A percentile compares a stretch with the other conserved stretches of the same genome.
Evolutionary conservation across 2,329 filamentous ascomycete species (phyloP).

Genomic region (Calonectria hongkongensis): DNA sequence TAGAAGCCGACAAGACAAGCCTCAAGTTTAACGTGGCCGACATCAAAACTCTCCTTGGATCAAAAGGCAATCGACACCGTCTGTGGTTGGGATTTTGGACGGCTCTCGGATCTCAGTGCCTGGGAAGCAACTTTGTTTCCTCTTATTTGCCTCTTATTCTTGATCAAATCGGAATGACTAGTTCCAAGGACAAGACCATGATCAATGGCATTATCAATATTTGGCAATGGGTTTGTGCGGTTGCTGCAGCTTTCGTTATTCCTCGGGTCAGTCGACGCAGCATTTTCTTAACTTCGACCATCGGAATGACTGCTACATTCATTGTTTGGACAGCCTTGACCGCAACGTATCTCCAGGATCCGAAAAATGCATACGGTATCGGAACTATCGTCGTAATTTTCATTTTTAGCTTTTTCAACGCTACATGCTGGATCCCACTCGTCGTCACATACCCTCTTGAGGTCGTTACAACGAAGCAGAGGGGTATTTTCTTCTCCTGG

Average conservation of each 20-base stretch:
- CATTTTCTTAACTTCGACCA: constrained; percentile 16
- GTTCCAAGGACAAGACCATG: constrained; percentile 28
- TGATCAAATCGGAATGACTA: constrained; percentile 34
- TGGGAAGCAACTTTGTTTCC: not conserved
- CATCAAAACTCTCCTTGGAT: constrained; percentile 20
- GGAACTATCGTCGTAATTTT: constrained; percentile 29
- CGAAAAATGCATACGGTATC: not conserved
- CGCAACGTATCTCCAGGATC: constrained; percentile 14
- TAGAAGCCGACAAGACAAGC: constrained; percentile 40
- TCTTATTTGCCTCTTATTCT: constrained; percentile 28
- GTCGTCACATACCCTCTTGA: constrained; percentile 32
- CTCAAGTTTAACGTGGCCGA: constrained; percentile 25
- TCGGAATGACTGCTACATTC: constrained; percentile 18
- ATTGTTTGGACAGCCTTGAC: constrained; percentile 32
- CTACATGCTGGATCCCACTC: constrained; percentile 10
- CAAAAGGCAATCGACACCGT: constrained; percentile 34
- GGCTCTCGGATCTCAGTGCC: constrained; percentile 30
- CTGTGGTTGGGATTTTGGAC: constrained; percentile 30
- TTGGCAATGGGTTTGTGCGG: constrained; percentile 20
- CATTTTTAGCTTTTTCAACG: constrained; percentile 22
- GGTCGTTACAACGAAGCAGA: constrained; percentile 33
- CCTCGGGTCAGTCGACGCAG: constrained; percentile 16
- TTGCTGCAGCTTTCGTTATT: constrained; percentile 22
- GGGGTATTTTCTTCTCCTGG: constrained; percentile 16
- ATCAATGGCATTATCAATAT: constrained; percentile 29